phyloP scores from a whole-genome alignment of 2,329 filamentous ascomycete species.

The Gliomastix tumulicola region DNA sequence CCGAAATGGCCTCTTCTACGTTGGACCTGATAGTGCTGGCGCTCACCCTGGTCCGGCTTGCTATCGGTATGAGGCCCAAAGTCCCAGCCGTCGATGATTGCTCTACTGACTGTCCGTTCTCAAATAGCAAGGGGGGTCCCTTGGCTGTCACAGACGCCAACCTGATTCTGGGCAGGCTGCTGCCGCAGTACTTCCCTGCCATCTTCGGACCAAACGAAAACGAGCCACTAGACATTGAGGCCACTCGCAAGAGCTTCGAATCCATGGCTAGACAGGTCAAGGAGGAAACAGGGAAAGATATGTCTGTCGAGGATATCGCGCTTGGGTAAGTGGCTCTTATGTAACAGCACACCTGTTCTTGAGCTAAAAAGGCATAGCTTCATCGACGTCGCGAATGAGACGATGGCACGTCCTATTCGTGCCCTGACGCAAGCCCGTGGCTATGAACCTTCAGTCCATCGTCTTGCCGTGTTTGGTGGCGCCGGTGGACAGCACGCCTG shows the following conservation, averaged over 20 bases:
- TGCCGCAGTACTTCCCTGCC: conserved; percentile 61
- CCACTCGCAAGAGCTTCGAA: conserved; percentile 26
- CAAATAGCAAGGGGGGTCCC: conserved; percentile 63
- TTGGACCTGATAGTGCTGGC: conserved; percentile 64
- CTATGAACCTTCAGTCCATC: conserved; percentile 18
- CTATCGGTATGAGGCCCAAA: too few species aligned
- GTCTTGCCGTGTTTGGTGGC: conserved; percentile 49
- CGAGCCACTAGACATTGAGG: conserved; percentile 64
- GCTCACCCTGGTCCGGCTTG: conserved; percentile 65
- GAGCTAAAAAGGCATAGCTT: too few species aligned
- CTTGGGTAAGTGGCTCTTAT: too few species aligned
- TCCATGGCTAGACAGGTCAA: conserved; percentile 35
- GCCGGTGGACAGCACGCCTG: conserved; percentile 60
- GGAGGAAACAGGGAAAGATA: conserved; percentile 14
- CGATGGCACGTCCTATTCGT: conserved; percentile 69
- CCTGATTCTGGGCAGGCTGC: conserved; percentile 52
- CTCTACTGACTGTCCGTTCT: too few species aligned
- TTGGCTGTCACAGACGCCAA: conserved; percentile 68
- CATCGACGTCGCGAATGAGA: conserved; percentile 68
- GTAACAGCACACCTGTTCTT: too few species aligned
- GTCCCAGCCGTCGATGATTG: too few species aligned
- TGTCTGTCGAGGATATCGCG: conserved; percentile 26
- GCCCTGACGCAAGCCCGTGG: conserved; percentile 41
- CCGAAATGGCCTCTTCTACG: conserved; percentile 61
- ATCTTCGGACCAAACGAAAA: conserved; percentile 90